A percentile compares a stretch with the other conserved stretches of the same genome.
Evolutionary conservation across 2,329 filamentous ascomycete genomes (phyloP).

Genomic region (Aureobasidium namibiae): DNA sequence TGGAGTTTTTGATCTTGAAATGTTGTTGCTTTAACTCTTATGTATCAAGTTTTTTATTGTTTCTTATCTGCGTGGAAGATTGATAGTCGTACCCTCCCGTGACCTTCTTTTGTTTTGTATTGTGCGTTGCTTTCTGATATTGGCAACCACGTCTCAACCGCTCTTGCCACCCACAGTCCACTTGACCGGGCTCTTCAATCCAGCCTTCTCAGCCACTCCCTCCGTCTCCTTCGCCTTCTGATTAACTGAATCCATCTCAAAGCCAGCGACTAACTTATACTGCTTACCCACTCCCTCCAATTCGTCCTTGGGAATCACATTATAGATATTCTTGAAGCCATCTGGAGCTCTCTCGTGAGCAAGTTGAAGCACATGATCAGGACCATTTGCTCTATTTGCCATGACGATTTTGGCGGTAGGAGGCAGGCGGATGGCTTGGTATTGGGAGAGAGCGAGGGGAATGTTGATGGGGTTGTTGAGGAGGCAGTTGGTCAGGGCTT

Average conservation of each 20-base stretch:
- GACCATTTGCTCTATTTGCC: slow-evolving; percentile 39
- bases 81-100: not conserved
- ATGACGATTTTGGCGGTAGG: slow-evolving; percentile 39
- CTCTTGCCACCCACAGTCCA: slow-evolving; percentile 13
- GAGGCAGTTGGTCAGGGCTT: slow-evolving; percentile 30
- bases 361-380: slow-evolving; percentile 39
- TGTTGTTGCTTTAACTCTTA: too few species aligned
- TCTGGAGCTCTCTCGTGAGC: slow-evolving; percentile 37
- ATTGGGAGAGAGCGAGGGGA: slow-evolving; percentile 28
- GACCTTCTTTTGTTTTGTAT: not conserved
- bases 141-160: not conserved
- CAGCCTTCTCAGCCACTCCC: slow-evolving; percentile 18
- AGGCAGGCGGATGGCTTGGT: slow-evolving; percentile 33
- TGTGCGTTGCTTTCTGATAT: not conserved
- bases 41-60: too few species aligned
- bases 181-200: slow-evolving; percentile 18
- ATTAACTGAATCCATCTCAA: slow-evolving; percentile 39
- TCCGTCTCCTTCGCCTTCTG: slow-evolving; percentile 31
- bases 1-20: not conserved
- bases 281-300: slow-evolving; percentile 22
- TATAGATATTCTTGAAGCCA: slow-evolving; percentile 33
- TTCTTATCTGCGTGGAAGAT: not conserved
- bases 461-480: slow-evolving; percentile 22
- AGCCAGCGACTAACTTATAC: slow-evolving; percentile 36
- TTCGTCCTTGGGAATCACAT: slow-evolving; percentile 19